Conservation (phyloP, 331 rosid genomes). For the Saraca asoca region DNA sequence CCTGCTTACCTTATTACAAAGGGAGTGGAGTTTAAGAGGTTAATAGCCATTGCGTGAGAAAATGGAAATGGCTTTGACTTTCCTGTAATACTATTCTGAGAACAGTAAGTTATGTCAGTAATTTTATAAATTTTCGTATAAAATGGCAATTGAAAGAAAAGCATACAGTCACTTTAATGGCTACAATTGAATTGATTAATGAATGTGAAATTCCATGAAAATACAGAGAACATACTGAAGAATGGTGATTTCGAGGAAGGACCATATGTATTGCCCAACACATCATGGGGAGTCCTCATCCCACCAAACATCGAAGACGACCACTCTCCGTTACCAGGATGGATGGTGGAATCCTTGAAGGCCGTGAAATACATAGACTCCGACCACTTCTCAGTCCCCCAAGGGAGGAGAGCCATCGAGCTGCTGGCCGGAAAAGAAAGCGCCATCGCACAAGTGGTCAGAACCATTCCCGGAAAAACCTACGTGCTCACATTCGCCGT, state of each 20-base stretch:
- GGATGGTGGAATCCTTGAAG: slow-evolving; percentile 97
- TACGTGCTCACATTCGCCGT: slow-evolving; percentile 75
- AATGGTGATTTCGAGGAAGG: slow-evolving; percentile 88
- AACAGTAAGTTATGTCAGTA: no score
- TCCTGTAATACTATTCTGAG: no score
- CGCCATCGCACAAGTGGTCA: slow-evolving; percentile 83
- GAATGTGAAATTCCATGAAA: no score
- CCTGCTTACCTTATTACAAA: no score
- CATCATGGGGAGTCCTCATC: slow-evolving; percentile 87
- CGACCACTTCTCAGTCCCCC: slow-evolving; percentile 73
- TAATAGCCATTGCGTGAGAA: no score
- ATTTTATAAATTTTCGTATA: no score
- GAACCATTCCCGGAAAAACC: slow-evolving; percentile 70
- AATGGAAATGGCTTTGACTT: no score
- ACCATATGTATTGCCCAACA: slow-evolving; percentile 74
- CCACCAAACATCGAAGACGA: slow-evolving; percentile 96
- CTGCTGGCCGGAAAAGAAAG: slow-evolving; percentile 92
- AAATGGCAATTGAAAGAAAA: no score
- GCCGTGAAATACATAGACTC: slow-evolving; percentile 94
- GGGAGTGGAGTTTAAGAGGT: no score
- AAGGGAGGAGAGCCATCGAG: slow-evolving; percentile 79
- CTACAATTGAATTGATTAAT: no score
- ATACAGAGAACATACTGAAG: slow-evolving; percentile 71
- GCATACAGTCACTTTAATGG: no score
- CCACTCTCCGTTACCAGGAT: slow-evolving; percentile 91